Evolutionary conservation across 1,284 basidiomycete species (phyloP), one percentile per base, ranked within the genome.

Genomic region (Cerrena zonata): DNA sequence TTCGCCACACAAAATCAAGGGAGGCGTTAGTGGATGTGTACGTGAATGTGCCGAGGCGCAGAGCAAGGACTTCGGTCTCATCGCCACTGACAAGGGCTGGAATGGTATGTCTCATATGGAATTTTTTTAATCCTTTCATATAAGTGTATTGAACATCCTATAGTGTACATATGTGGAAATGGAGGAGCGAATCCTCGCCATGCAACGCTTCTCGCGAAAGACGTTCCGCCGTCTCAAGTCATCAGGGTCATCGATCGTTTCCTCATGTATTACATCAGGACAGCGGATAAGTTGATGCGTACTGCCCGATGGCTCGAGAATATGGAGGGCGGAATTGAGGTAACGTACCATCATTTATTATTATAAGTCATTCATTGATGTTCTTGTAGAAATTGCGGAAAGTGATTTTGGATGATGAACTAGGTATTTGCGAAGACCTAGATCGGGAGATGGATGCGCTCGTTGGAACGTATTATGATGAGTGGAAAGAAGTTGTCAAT

Each of bases 41-140:
- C 75, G 86, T 18, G 86, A 88, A 61, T 89, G 86, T 56, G 86
- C 86, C 0, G 87, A 89, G 64, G 86, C 87, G 0, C 86, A 89
- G 58, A 71, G 72, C 27, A 86, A 84, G 58, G 87, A 90, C 65
- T 89, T 90, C 61, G 87, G 87, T 22, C 67, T 89, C 34, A 89
- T 89, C 53, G 87, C 87, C 1, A 88, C 84, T 0, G 81, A 82
- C 65, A 89, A 89, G 65, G 85, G 85, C 18, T 87, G 84, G 84
- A 86, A 87, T 57, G 66, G 76, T 79, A 56, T 56, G 72, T 64
- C 15, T 38, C 22, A 50, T 45, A 27, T 15, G 39, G 23, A 15
- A 13, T 13, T 26, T 44, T 45, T 19, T 18, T 22, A 36, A 24
- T 30, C 36, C 22, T 5, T 10, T 21, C 26, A n/a, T 25, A 18